A percentile compares a stretch with the other conserved stretches of the same genome.
These are phyloP conservation scores for Alternaria sp. DNA, from an alignment of 2,329 filamentous ascomycete genomes.

Conservation along the genomic window DNA sequence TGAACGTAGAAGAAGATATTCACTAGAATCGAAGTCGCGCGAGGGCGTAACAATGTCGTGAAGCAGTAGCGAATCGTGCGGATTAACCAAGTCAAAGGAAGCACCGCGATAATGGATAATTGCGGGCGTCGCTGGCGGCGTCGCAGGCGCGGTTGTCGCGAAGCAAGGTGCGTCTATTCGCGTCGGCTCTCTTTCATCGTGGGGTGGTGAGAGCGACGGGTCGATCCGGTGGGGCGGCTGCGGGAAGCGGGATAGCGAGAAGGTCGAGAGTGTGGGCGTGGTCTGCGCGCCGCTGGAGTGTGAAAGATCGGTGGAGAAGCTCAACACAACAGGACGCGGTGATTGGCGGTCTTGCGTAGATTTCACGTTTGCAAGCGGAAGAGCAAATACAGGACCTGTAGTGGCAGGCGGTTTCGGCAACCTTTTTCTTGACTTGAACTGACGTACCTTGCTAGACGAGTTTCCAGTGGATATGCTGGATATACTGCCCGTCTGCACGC, in stretches of 20 bases:
- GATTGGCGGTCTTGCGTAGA: constrained; percentile 23
- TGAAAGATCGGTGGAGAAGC: constrained; percentile 28
- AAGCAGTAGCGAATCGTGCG: constrained; percentile 44
- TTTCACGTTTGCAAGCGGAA: constrained; percentile 25
- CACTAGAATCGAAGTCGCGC: constrained; percentile 42
- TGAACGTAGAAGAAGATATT: constrained; percentile 34
- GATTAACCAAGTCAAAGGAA: constrained; percentile 50
- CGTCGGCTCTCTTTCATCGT: constrained; percentile 26
- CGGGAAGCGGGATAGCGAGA: constrained; percentile 47
- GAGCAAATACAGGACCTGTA: constrained; percentile 14
- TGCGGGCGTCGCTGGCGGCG: constrained; percentile 47
- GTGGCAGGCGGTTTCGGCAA: constrained; percentile 38
- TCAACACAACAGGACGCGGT: constrained; percentile 23
- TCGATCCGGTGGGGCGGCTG: constrained; percentile 34
- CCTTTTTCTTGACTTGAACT: constrained; percentile 45
- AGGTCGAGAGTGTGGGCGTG: constrained; percentile 25
- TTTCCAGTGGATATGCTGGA: constrained; percentile 20
- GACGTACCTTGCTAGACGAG: constrained; percentile 30
- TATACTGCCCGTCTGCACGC: constrained; percentile 20
- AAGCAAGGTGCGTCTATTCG: constrained; percentile 32
- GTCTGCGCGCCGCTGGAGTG: constrained; percentile 22
- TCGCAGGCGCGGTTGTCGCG: constrained; percentile 36
- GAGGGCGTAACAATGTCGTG: constrained; percentile 48
- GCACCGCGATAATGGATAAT: constrained; percentile 48
- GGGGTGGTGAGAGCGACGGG: constrained; percentile 27